Evolutionary conservation across 108 stramenopile genomes (phyloP).

Genomic region (Fragilariopsis cylindrus): DNA sequence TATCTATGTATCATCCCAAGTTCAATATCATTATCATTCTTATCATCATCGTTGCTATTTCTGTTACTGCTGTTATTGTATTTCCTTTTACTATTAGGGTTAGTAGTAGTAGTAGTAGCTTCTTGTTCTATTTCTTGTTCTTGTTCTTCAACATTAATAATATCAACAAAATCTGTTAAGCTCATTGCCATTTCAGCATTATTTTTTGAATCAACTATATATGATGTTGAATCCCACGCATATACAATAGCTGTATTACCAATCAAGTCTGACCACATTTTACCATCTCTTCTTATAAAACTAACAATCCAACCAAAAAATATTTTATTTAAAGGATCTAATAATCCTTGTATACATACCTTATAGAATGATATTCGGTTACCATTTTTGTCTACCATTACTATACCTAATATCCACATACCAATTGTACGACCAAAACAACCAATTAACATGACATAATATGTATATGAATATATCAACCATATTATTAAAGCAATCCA

Average conservation of each 20-base stretch:
- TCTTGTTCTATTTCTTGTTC: neutral
- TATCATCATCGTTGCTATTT: neutral
- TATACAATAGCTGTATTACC: slow-evolving; percentile 27
- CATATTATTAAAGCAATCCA: neutral
- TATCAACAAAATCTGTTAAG: neutral
- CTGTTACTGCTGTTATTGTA: neutral
- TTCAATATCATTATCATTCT: neutral
- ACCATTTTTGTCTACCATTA: slow-evolving; percentile 22
- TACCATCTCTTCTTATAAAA: slow-evolving; percentile 28
- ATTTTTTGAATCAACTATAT: neutral
- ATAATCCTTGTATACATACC: neutral
- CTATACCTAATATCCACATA: slow-evolving; percentile 30
- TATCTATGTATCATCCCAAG: neutral
- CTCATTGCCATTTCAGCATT: slow-evolving; percentile 7
- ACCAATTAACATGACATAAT: slow-evolving; percentile 9
- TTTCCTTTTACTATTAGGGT: neutral
- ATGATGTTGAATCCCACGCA: slow-evolving; percentile 27
- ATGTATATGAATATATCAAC: neutral
- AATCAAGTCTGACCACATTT: slow-evolving; percentile 19
- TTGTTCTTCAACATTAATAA: neutral
- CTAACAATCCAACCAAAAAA: slow-evolving; percentile 3
- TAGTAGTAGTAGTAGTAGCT: too few relatives aligned
- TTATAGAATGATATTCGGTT: neutral
- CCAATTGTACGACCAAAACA: slow-evolving; percentile 32
- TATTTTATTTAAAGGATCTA: neutral